Conservation (phyloP, 2,329 filamentous ascomycete genomes). For the Verticillium nonalfalfae region DNA sequence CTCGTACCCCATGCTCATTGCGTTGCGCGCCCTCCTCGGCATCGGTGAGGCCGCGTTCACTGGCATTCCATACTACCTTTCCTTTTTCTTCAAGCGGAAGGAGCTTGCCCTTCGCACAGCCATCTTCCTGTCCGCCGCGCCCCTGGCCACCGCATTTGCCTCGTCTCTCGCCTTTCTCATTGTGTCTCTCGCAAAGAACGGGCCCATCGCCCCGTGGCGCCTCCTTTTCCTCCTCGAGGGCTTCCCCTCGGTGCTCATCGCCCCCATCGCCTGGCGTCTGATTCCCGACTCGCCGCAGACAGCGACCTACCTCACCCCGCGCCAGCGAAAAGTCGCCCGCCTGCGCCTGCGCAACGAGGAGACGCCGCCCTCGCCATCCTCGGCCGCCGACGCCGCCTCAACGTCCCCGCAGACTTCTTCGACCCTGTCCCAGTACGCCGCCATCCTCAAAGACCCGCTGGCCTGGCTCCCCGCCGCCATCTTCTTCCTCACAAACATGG, state of each 20-base stretch:
- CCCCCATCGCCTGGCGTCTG: constrained; percentile 65
- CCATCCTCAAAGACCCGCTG: constrained; percentile 58
- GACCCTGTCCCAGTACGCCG: constrained; percentile 18
- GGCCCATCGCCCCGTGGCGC: constrained; percentile 77
- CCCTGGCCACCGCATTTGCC: constrained; percentile 74
- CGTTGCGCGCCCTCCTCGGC: constrained; percentile 50
- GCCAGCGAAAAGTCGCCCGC: constrained; percentile 64
- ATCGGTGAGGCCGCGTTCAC: constrained; percentile 61
- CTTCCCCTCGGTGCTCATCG: constrained; percentile 72
- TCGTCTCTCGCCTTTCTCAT: constrained; percentile 76
- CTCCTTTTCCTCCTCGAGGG: constrained; percentile 79
- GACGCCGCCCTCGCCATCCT: constrained; percentile 4
- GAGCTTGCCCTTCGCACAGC: constrained; percentile 84
- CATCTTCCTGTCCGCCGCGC: constrained; percentile 78
- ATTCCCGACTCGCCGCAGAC: constrained; percentile 70
- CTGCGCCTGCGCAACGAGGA: constrained; percentile 56
- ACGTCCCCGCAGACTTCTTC: background rate
- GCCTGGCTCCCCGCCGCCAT: constrained; percentile 73
- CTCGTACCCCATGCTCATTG: constrained; percentile 55
- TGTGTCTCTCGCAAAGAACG: constrained; percentile 55
- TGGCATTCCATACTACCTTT: constrained; percentile 57
- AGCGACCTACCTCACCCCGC: constrained; percentile 55
- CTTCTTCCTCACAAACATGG: constrained; percentile 79
- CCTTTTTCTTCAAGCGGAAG: constrained; percentile 56
- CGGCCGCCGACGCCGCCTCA: constrained; percentile 3